Percentiles rank a stretch among this genome's conserved stretches.
phyloP scores from a whole-genome alignment of 108 stramenopile species.

The Mediolabrus comicus region DNA sequence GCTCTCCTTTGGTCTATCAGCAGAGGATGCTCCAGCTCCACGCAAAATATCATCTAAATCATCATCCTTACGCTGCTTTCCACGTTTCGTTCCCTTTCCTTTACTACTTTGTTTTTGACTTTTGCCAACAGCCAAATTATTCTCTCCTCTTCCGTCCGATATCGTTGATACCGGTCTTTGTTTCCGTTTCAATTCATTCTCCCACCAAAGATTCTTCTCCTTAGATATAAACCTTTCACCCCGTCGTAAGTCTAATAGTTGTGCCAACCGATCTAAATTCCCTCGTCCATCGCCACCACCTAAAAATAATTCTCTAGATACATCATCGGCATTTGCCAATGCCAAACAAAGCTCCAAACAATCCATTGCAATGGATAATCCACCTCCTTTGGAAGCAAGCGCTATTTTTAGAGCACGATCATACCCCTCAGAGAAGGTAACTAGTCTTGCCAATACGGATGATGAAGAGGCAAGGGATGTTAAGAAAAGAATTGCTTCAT shows the following conservation, averaged over 20 bases:
- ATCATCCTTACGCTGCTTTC: constrained; percentile 52
- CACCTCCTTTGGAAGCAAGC: constrained; percentile 40
- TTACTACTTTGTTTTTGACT: neutral
- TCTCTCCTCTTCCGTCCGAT: neutral
- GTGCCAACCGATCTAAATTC: constrained; percentile 54
- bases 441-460: constrained; percentile 60
- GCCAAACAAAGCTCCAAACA: constrained; percentile 53
- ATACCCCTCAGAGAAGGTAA: constrained; percentile 71
- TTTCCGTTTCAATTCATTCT: constrained; percentile 16
- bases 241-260: constrained; percentile 66
- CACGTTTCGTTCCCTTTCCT: constrained; percentile 25
- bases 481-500: constrained; percentile 63
- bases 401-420: constrained; percentile 54
- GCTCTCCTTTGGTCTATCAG: constrained; percentile 5
- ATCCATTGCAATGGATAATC: constrained; percentile 54
- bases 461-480: constrained; percentile 47
- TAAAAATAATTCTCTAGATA: constrained; percentile 53
- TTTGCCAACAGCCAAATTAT: neutral
- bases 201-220: constrained; percentile 46
- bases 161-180: neutral
- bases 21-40: constrained; percentile 16
- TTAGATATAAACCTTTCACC: constrained; percentile 49
- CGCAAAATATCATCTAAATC: constrained; percentile 72
- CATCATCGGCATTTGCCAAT: constrained; percentile 54
- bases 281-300: constrained; percentile 50